A percentile compares a stretch with the other conserved stretches of the same genome.
These are phyloP conservation scores for Musa troglodytarum DNA, from an alignment of 176 grass and related monocot genomes.

Conservation along the genomic window DNA sequence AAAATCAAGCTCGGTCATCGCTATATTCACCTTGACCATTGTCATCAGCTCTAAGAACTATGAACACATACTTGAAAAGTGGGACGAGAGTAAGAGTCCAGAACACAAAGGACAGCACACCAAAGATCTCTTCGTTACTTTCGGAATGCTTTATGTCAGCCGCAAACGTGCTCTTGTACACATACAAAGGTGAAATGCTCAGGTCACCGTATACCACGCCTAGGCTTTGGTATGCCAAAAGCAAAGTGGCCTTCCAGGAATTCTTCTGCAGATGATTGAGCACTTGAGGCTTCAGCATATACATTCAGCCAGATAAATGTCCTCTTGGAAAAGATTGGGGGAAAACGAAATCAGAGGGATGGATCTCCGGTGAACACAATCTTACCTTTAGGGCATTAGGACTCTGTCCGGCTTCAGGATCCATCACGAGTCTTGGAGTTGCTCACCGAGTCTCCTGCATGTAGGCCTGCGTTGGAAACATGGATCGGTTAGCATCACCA, in stretches of 20 bases:
- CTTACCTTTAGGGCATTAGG: not conserved
- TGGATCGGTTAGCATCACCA: not conserved
- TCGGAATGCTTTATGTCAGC: constrained; percentile 17
- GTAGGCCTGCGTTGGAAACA: not conserved
- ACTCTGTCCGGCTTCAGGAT: constrained; percentile 8
- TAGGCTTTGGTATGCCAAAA: constrained; percentile 18
- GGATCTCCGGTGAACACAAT: not conserved
- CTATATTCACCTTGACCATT: constrained; percentile 8
- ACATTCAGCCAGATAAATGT: too few relatives aligned
- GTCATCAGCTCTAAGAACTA: constrained; percentile 21
- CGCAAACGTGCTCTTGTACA: constrained; percentile 21
- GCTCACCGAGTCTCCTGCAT: not conserved
- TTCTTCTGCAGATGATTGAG: constrained; percentile 4
- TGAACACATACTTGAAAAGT: constrained; percentile 18
- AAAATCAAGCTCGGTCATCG: not conserved
- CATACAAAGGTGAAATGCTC: constrained; percentile 21
- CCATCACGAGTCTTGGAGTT: constrained; percentile 1
- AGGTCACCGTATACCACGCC: constrained; percentile 21
- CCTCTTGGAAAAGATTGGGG: not conserved
- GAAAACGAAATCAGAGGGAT: not conserved
- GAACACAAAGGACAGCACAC: constrained; percentile 18
- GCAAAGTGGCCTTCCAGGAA: constrained; percentile 11
- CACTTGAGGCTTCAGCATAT: not conserved
- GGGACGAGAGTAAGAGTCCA: constrained; percentile 20
- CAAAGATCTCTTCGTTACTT: constrained; percentile 15